Base-by-base conservation (phyloP, 2,329 filamentous ascomycete genomes). In the Cordyceps fumosorosea region DNA sequence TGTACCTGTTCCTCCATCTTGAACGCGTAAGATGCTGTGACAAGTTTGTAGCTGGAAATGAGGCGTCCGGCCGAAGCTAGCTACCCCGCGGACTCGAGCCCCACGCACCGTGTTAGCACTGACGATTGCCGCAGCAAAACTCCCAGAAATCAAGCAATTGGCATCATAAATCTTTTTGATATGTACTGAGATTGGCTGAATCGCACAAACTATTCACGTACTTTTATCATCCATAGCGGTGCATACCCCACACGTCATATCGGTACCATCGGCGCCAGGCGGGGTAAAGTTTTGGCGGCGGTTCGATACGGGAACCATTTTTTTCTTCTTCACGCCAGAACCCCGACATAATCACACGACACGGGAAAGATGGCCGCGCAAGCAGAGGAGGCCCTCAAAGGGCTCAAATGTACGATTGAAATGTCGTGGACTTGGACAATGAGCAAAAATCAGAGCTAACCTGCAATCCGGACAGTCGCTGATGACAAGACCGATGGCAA, bases 1-100 rank as follows among this genome's bases (percentile, higher is more conserved):
- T 81, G 73, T 14, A 96, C 84, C 75, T 93, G 89, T n/a, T 84
- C 82, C 56, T 96, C 89, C 91, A 96, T 96, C 0, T 62, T 65
- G 42, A 57, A 55, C 7, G 22, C 24, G 14, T 26, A 14, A n/a
- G 24, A n/a, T 42, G 40, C 12, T 18, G 22, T 42, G 22, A 29
- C 34, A 32, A 8, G 42, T 14, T 11, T 14, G 50, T 48, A 12
- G 26, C 37, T 20, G n/a, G 50, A 54, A 40, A 20, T 18, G 45
- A 20, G 22, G 40, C 16, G 56, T 16, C 29, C 34, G 29, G 24
- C 24, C 50, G 3, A 34, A 44, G 24, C 57, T 18, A 20, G 29
- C 44, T 50, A 51, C 51, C 58, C 58, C 58, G 42, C 51, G 42
- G 34, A 26, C 11, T 40, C 29, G 16, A 47, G 58, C 58, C 58